phyloP scores from a whole-genome alignment of 2,329 filamentous ascomycete species.

The Fusarium lyarnte region DNA sequence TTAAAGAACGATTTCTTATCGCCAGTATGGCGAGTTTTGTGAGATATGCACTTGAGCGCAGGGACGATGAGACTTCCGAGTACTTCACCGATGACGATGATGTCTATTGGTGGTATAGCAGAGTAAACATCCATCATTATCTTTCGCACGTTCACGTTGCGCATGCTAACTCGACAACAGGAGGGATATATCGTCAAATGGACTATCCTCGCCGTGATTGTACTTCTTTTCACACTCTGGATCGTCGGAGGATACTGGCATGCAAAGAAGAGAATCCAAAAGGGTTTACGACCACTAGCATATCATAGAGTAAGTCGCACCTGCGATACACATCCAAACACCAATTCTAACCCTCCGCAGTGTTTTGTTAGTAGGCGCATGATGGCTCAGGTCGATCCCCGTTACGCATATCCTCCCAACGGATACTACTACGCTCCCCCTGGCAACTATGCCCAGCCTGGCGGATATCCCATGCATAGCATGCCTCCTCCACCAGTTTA shows the following conservation, averaged over 20 bases:
- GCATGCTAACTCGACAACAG: constrained; percentile 49
- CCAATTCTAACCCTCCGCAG: constrained; percentile 45
- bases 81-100: constrained; percentile 25
- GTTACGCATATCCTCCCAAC: constrained; percentile 57
- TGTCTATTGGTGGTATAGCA: constrained; percentile 45
- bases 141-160: not conserved
- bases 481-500: constrained; percentile 67
- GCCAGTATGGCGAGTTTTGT: constrained; percentile 33
- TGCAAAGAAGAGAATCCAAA: constrained; percentile 71
- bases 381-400: constrained; percentile 59
- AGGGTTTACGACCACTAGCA: constrained; percentile 70
- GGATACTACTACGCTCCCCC: constrained; percentile 52
- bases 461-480: constrained; percentile 44
- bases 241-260: constrained; percentile 76
- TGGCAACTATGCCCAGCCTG: constrained; percentile 35
- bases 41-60: constrained; percentile 30
- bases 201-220: constrained; percentile 71
- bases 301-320: constrained; percentile 72
- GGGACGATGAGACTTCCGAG: constrained; percentile 13
- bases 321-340: not conserved
- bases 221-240: constrained; percentile 67
- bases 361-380: constrained; percentile 62
- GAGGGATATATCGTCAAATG: constrained; percentile 75
- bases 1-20: not conserved
- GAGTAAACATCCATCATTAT: constrained; percentile 33